Conservation (phyloP, 805 yeast genomes). For the Candida takata region DNA sequence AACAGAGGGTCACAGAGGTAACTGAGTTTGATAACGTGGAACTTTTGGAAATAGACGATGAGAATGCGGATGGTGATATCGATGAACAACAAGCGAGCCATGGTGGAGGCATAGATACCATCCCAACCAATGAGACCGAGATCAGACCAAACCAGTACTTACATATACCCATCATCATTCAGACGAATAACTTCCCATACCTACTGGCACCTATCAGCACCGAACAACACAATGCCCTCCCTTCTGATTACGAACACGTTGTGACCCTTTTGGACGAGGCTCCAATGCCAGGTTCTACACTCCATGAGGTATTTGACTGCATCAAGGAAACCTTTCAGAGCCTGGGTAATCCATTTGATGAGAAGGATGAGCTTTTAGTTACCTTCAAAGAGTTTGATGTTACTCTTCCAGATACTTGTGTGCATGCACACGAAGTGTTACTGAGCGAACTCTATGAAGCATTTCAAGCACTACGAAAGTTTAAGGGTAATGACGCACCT, state of each 20-base stretch:
- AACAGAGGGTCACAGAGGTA: not conserved
- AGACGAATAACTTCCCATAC: constrained; percentile 16
- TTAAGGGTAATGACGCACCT: constrained; percentile 5
- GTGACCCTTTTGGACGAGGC: constrained; percentile 17
- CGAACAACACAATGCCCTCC: constrained; percentile 1
- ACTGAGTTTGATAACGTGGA: not conserved
- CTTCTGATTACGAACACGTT: constrained; percentile 10
- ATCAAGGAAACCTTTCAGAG: constrained; percentile 14
- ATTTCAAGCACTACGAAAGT: constrained; percentile 7
- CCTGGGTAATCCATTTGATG: constrained; percentile 16
- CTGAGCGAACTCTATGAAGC: constrained; percentile 15
- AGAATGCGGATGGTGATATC: not conserved
- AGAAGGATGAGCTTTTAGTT: constrained; percentile 14
- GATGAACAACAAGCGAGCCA: not conserved
- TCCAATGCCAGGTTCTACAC: constrained; percentile 7
- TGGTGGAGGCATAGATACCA: no score
- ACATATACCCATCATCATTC: constrained; percentile 18
- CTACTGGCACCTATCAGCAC: constrained; percentile 15
- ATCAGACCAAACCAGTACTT: not conserved
- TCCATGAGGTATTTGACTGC: constrained; percentile 13
- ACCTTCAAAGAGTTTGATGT: constrained; percentile 18
- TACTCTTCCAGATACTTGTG: constrained; percentile 13
- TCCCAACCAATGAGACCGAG: no score
- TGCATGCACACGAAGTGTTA: constrained; percentile 13
- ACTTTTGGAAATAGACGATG: not conserved